These are phyloP conservation scores for Colletotrichum siamense DNA, from an alignment of 2,329 filamentous ascomycete genomes.

Conservation along the genomic window DNA sequence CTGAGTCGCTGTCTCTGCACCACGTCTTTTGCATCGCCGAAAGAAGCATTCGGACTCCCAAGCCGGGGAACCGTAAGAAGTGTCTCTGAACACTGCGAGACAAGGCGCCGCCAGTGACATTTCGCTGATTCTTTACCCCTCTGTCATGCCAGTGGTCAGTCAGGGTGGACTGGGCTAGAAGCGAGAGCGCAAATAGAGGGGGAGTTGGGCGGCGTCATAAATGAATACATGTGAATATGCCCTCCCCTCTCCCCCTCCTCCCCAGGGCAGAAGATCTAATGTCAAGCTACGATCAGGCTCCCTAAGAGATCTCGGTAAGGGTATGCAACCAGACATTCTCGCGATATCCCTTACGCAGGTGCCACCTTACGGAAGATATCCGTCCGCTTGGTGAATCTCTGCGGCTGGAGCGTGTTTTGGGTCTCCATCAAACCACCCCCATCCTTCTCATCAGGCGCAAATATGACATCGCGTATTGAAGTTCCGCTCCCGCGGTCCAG, in stretches of 20 bases:
- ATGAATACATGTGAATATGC: constrained; percentile 4
- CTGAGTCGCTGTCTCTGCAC: neutral
- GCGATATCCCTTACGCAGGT: neutral
- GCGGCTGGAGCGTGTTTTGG: neutral
- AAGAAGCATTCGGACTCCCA: neutral
- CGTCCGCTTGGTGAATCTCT: neutral
- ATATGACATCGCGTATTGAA: neutral
- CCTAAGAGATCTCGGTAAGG: neutral
- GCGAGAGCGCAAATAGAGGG: neutral
- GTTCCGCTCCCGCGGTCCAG: neutral
- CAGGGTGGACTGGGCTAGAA: neutral
- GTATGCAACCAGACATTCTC: neutral
- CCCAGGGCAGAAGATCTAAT: neutral
- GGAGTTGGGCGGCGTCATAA: neutral
- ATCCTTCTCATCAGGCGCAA: neutral
- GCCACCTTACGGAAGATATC: neutral
- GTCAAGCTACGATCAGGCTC: neutral
- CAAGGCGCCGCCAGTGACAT: neutral
- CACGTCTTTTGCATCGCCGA: neutral
- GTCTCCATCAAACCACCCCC: neutral
- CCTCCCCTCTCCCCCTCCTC: neutral
- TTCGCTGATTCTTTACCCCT: neutral
- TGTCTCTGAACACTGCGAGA: neutral
- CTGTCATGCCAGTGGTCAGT: neutral
- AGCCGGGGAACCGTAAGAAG: neutral